These are phyloP conservation scores for Gloeophyllum trabeum DNA, from an alignment of 768 basidiomycete species.

Conservation along the genomic window DNA sequence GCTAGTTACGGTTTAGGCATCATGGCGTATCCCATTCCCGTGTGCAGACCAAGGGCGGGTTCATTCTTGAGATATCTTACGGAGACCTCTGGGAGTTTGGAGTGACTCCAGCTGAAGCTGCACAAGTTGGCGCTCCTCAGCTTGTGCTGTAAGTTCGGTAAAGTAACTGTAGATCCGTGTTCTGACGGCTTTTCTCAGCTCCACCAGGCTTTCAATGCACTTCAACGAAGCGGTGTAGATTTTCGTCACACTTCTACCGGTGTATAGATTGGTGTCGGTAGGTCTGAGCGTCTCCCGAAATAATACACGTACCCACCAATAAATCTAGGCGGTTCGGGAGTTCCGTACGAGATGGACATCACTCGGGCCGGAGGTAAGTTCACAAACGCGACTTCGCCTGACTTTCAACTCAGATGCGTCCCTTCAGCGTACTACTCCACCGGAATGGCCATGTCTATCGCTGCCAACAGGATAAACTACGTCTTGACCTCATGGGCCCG, in stretches of 20 bases:
- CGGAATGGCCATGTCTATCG: constrained; percentile 13
- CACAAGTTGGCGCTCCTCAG: no score
- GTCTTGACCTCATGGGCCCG: constrained; percentile 27
- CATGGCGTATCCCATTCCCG: no score
- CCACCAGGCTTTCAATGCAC: constrained; percentile 11
- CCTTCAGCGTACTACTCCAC: constrained; percentile 6
- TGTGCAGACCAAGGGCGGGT: constrained; percentile 5
- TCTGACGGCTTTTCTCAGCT: constrained; percentile 4
- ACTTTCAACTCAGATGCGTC: no score
- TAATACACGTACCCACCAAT: no score
- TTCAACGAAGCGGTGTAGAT: constrained; percentile 9
- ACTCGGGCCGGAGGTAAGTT: constrained; percentile 3
- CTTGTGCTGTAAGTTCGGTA: no score
- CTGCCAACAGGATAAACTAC: constrained; percentile 23
- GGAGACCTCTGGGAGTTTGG: constrained; percentile 10
- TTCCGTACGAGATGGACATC: constrained; percentile 3
- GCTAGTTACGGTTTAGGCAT: constrained; percentile 1
- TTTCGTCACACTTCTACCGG: constrained; percentile 9
- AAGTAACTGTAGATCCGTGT: no score
- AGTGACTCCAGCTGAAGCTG: constrained; percentile 9
- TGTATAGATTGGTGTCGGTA: constrained; percentile 8
- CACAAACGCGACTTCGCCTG: no score
- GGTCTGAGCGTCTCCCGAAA: no score
- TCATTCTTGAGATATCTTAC: constrained; percentile 3
- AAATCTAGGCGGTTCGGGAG: no score